Evolutionary conservation across 169 alveolate species (phyloP).

Genomic region (Cryptosporidium xiaoi): DNA sequence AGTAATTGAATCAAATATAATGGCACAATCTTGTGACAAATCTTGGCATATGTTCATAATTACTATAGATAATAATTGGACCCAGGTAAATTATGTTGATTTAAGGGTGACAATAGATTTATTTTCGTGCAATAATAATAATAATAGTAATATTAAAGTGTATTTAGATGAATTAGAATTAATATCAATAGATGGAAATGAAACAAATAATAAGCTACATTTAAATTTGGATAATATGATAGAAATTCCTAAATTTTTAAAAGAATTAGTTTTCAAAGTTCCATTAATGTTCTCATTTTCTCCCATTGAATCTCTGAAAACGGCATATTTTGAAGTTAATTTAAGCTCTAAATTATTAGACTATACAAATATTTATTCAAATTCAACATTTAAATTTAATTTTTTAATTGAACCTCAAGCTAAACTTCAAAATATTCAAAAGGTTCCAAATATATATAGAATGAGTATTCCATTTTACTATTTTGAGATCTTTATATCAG

Average conservation of each 20-base stretch:
- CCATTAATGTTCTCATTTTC: slow-evolving; percentile 34
- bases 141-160: not conserved
- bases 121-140: not conserved
- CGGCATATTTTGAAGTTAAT: not conserved
- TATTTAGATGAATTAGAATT: slow-evolving; percentile 18
- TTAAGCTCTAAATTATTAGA: not conserved
- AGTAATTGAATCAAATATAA: not conserved
- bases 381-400: slow-evolving; percentile 1
- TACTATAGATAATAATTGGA: slow-evolving; percentile 39
- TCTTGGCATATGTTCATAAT: slow-evolving; percentile 1
- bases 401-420: slow-evolving; percentile 42
- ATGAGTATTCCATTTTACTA: slow-evolving; percentile 11
- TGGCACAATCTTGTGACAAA: slow-evolving; percentile 1
- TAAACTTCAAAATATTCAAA: slow-evolving; percentile 3
- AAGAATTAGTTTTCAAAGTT: slow-evolving; percentile 13
- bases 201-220: not conserved
- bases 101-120: slow-evolving; percentile 9
- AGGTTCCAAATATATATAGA: slow-evolving; percentile 2
- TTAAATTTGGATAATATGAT: not conserved
- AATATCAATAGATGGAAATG: slow-evolving; percentile 25
- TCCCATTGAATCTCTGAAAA: slow-evolving; percentile 4
- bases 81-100: slow-evolving; percentile 13
- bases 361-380: not conserved
- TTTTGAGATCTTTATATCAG: slow-evolving; percentile 18
- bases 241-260: slow-evolving; percentile 54